Evolutionary conservation across 805 yeast species (phyloP).

Genomic region (Cyberlindnera mississippiensis): DNA sequence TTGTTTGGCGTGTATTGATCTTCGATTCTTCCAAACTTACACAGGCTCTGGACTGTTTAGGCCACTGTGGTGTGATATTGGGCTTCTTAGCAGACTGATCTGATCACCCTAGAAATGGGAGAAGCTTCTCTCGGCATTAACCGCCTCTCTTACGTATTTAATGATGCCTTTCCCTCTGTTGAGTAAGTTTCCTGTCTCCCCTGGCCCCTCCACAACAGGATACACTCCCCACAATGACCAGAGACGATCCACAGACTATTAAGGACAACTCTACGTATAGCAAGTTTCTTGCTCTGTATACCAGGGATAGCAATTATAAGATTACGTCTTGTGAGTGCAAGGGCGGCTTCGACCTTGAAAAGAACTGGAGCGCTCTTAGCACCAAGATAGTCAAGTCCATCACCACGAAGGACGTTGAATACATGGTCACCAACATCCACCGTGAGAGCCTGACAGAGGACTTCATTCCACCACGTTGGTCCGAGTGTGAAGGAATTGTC

Average conservation of each 20-base stretch:
- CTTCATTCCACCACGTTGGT: conserved; percentile 15
- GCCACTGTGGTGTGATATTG: no score
- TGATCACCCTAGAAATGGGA: no score
- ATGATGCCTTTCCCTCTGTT: no score
- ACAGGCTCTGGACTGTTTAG: no score
- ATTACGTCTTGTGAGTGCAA: conserved; percentile 31
- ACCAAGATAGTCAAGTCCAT: conserved; percentile 2
- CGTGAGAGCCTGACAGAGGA: conserved; percentile 6
- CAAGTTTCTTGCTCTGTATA: conserved; percentile 36
- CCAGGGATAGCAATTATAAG: conserved; percentile 25
- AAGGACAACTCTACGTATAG: conserved; percentile 35
- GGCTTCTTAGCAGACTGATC: no score
- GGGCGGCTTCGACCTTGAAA: conserved; percentile 27
- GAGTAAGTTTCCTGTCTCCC: not conserved
- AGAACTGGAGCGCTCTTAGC: conserved; percentile 26
- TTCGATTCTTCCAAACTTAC: no score
- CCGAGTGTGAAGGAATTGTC: conserved; percentile 24
- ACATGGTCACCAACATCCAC: conserved; percentile 3
- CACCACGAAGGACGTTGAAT: not conserved
- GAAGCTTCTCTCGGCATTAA: no score
- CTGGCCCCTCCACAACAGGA: not conserved
- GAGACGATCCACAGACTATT: not conserved
- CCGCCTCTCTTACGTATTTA: no score
- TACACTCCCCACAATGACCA: conserved; percentile 4
- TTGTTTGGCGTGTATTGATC: no score